Base-by-base conservation (phyloP, 2,329 filamentous ascomycete genomes). In the Huntiella bhutanensis region DNA sequence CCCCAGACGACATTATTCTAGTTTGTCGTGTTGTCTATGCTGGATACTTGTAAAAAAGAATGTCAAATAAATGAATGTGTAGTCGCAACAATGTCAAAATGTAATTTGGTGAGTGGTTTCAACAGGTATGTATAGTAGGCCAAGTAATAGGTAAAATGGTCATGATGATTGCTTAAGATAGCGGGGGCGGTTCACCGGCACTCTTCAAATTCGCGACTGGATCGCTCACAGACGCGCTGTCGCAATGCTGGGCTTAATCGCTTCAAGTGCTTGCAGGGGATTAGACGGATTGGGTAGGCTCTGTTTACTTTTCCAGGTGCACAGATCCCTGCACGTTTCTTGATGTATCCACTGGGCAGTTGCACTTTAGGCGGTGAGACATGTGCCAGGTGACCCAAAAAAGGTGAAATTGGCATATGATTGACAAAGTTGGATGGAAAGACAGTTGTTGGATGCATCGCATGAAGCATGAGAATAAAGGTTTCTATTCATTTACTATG, bases 1-100 rank as follows among this genome's bases (percentile, higher is more conserved):
- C 48, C 40, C 45, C 16, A 48, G 50, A 40, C 43, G 38, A 41
- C 43, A 49, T 46, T n/a, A 38, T 36, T 17, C n/a, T 41, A 8
- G 8, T 16, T 34, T 32, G n/a, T 19, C 32, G 15, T 16, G 11
- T 34, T 34, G 28, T n/a, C 3, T 15, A 34, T 15, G 13, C 16
- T 16, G n/a, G 22, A 28, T 28, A 28, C 22, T 28, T 28, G 22
- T 8, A 28, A 28, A 28, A 28, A 28, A 28, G 22, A 28, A 28
- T 28, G 22, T 28, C 22, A 28, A 28, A 28, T 28, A 28, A 28
- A 28, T 28, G 22, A 28, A 28, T 28, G 22, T 28, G 22, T 28
- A 28, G 22, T 8, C 22, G 22, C 22, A 28, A 8, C 22, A 28
- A 28, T 6, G 22, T 28, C 22, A 8, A 28, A 28, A 28, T 28